Conservation (phyloP, 805 yeast species). For the Pichia gijzeniarum region DNA sequence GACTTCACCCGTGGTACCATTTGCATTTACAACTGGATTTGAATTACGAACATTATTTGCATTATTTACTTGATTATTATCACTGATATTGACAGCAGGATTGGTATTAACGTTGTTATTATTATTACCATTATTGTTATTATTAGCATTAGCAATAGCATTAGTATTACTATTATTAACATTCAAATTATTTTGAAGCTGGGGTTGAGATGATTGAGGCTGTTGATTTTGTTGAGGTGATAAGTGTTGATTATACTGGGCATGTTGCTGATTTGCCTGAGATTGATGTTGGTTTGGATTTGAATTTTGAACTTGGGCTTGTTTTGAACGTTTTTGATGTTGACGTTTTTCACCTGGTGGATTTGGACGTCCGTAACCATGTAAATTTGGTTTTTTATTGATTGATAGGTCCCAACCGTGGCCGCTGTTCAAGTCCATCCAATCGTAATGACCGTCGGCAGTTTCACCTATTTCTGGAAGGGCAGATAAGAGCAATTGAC, state of each 20-base stretch:
- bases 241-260: conserved; percentile 22
- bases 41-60: conserved; percentile 2
- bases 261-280: conserved; percentile 13
- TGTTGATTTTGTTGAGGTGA: conserved; percentile 25
- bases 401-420: conserved; percentile 90
- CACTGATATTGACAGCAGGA: background rate
- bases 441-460: conserved; percentile 90
- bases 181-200: conserved; percentile 7
- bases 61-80: background rate
- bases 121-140: background rate
- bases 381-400: conserved; percentile 88
- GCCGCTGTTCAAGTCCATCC: conserved; percentile 96
- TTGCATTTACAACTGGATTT: conserved; percentile 10
- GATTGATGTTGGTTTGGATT: conserved; percentile 20
- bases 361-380: conserved; percentile 93
- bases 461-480: conserved; percentile 61
- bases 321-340: conserved; percentile 32
- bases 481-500: conserved; percentile 71
- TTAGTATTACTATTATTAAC: background rate
- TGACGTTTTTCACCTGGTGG: conserved; percentile 59
- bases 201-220: conserved; percentile 10
- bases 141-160: background rate
- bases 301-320: too few relatives aligned
- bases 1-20: conserved; percentile 11
- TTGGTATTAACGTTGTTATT: conserved; percentile 1